Conservation (phyloP, 345 rosid species). For the Cardiospermum halicacabum region DNA sequence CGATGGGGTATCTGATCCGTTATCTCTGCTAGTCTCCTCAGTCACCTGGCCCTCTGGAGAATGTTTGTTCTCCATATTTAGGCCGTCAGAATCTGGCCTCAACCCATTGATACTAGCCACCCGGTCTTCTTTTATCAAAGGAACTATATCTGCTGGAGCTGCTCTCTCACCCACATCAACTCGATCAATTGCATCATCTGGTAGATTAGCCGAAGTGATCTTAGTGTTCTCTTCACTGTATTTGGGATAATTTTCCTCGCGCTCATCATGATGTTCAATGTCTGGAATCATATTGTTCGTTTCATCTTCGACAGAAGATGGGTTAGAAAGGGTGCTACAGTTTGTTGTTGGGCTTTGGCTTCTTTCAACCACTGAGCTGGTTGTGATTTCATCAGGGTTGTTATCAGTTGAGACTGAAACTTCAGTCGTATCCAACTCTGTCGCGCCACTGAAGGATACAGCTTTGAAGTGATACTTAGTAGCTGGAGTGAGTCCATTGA, state of each 20-base stretch:
- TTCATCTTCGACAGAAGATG: conserved; percentile 86
- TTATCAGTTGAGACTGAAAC: conserved; percentile 36
- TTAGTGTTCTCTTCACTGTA: conserved; percentile 37
- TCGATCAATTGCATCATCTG: conserved; percentile 26
- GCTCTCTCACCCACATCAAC: conserved; percentile 23
- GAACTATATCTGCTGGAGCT: conserved; percentile 27
- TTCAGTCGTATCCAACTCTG: conserved; percentile 48
- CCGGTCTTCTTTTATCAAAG: conserved; percentile 29
- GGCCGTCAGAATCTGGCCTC: conserved; percentile 26
- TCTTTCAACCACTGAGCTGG: conserved; percentile 51
- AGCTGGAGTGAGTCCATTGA: conserved; percentile 59
- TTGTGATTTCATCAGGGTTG: conserved; percentile 37
- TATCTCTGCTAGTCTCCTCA: conserved; percentile 40
- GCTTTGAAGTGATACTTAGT: conserved; percentile 68
- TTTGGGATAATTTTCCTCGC: conserved; percentile 36
- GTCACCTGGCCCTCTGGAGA: conserved; percentile 21
- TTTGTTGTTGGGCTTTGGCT: conserved; percentile 91
- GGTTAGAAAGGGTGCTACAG: conserved; percentile 83
- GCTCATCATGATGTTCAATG: conserved; percentile 40
- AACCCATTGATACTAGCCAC: conserved; percentile 19
- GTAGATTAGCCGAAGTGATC: conserved; percentile 26
- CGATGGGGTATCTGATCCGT: conserved; percentile 36
- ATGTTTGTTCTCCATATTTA: conserved; percentile 36
- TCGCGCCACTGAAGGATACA: conserved; percentile 43
- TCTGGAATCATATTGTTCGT: conserved; percentile 44